Base-by-base conservation (phyloP, 805 yeast species). In the Candida adriatica region DNA sequence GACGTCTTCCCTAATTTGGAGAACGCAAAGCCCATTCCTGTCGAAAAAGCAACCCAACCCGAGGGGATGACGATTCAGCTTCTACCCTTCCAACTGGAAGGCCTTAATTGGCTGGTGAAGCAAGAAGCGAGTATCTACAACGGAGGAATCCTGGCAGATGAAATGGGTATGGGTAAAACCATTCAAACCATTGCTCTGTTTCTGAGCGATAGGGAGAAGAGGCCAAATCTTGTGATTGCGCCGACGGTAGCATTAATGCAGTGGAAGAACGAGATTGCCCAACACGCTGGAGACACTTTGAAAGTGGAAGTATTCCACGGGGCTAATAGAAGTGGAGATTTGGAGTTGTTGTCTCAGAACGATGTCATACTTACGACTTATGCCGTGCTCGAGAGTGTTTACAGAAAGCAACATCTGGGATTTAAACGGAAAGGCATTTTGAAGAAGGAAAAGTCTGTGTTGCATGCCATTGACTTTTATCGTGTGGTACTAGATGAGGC, bases 141-240 rank as follows among this genome's bases (percentile, higher is more conserved):
- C 11, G 98, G 98, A 16, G 98, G 97, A 11, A 79, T 92, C 8
- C 62, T 92, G 28, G 97, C 98, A 5, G 99, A 92, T 62, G 99
- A 92, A 58, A 92, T 92, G 99, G 99, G 99, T 22, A 90, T 92
- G 97, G 99, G 99, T 41, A 92, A 92, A 49, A 92, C 99, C 1
- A 88, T 92, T 30, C 98, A 92, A 59, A 90, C 95, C 23, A 90
- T 92, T 39, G 92, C 94, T 0, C 59, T 92, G 27, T 73, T 92
- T 50, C 74, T 88, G 75, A 56, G 67, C 28, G 94, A 86, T 54
- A 52, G 67, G 30, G 48, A 62, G 1, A 78, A 75, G 43, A 61
- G 73, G 8, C 96, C 96, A 8, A 84, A 79, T 43, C 61, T 92
- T 39, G 97, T 92, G 5, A 82, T 92, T 13, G 97, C 96, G 0